A percentile compares a stretch with the other conserved stretches of the same genome.
phyloP scores from a whole-genome alignment of 805 yeast species.

The Crinitomyces ghanaensis region DNA sequence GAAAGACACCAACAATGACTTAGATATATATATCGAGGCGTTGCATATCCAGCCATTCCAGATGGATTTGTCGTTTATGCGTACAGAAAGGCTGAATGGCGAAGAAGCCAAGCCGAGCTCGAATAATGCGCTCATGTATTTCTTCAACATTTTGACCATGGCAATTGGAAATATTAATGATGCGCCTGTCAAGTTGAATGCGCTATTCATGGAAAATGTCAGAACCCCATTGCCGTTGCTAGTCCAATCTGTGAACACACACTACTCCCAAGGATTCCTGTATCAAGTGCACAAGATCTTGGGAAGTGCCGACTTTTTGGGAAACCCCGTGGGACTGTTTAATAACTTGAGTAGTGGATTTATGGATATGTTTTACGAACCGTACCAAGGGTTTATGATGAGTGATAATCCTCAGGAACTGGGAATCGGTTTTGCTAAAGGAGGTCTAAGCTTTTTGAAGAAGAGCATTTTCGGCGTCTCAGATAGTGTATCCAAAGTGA shows the following conservation, averaged over 20 bases:
- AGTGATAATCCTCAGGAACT: slow-evolving; percentile 93
- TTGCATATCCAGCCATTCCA: slow-evolving; percentile 87
- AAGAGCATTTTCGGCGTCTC: slow-evolving; percentile 92
- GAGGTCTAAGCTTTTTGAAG: slow-evolving; percentile 86
- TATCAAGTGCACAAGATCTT: slow-evolving; percentile 85
- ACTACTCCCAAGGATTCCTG: slow-evolving; percentile 84
- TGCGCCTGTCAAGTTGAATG: slow-evolving; percentile 85
- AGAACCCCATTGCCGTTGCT: slow-evolving; percentile 74
- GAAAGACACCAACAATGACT: slow-evolving; percentile 37
- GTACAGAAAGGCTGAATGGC: slow-evolving; percentile 68
- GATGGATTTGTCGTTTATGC: slow-evolving; percentile 77
- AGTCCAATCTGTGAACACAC: slow-evolving; percentile 59
- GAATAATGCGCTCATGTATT: slow-evolving; percentile 59
- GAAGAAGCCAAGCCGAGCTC: slow-evolving; percentile 51
- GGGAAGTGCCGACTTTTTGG: slow-evolving; percentile 93
- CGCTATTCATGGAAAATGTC: slow-evolving; percentile 77
- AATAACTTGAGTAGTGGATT: slow-evolving; percentile 91
- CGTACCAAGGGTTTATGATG: slow-evolving; percentile 89
- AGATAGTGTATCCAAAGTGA: slow-evolving; percentile 83
- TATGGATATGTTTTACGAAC: slow-evolving; percentile 92
- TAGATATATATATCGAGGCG: slow-evolving; percentile 84
- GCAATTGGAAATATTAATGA: slow-evolving; percentile 95
- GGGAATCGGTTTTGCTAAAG: slow-evolving; percentile 92
- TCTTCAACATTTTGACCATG: slow-evolving; percentile 82
- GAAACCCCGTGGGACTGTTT: slow-evolving; percentile 95